Evolutionary conservation across 768 basidiomycete species (phyloP), one percentile per base, ranked within the genome.

Genomic region (Hortiboletus flavorubellus): DNA sequence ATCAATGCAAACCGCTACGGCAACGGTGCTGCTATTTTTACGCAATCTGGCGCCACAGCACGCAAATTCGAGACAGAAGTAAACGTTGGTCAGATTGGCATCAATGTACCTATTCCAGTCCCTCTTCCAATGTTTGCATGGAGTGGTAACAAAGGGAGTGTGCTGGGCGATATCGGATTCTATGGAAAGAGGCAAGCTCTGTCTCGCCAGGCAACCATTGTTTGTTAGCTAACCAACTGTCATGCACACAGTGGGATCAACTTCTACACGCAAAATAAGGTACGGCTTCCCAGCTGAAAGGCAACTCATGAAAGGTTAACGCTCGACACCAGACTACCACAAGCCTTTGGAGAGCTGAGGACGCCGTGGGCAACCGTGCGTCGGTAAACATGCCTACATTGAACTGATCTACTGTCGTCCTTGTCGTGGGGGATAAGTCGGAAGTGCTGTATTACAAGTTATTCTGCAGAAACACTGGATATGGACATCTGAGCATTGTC

Each of bases 261-360:
- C 70, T 98, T 98, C 76, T 98, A 94, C 69, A 98, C 96, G 4
- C 89, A 94, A 72, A 88, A 93, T 72, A 98, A 97, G 85, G 88
- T 83, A 60, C 53, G 63, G 1, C 3, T 45, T 29, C n/a, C 52
- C 37, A 15, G 9, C 47, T 40, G 21, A 45, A 21, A 18, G 1
- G 16, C 45, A 46, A 26, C 16, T 29, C 18, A 37, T 15, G n/a
- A 47, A 41, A 57, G 8, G n/a, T 33, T 63, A n/a, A 65, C 40
- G 37, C 34, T 45, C 23, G 14, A 16, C 39, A 35, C 33, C 59
- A 92, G 93, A 98, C 95, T 2, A 93, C 84, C 6, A 98, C 95
- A 4, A 87, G 91, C 54, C 80, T 98, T 23, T 98, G 95, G 95
- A 87, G 85, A 64, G 82, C 89, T 8, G 93, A 92, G 65, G 91